Conservation (phyloP, 2,329 filamentous ascomycete species). For the Xylariaceae sp. region DNA sequence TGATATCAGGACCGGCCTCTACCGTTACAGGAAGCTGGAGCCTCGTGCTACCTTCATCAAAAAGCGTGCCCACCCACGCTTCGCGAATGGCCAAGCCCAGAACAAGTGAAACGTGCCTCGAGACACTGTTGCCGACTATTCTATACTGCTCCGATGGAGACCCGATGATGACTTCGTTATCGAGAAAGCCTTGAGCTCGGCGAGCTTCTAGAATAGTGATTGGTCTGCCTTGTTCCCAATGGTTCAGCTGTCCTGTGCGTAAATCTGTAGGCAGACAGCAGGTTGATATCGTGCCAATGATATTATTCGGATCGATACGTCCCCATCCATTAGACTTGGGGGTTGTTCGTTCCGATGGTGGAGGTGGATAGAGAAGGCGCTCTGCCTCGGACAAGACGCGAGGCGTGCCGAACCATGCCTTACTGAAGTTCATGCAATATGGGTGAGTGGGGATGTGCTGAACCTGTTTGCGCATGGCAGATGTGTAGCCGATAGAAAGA, state of each 20-base stretch:
- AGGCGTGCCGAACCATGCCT: slow-evolving; percentile 37
- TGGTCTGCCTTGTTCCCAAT: slow-evolving; percentile 62
- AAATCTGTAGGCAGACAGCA: slow-evolving; percentile 46
- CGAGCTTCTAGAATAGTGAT: slow-evolving; percentile 64
- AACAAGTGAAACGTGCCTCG: slow-evolving; percentile 62
- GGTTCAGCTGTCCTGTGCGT: slow-evolving; percentile 52
- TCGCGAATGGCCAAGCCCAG: slow-evolving; percentile 62
- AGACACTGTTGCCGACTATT: slow-evolving; percentile 74
- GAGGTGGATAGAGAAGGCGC: slow-evolving; percentile 19
- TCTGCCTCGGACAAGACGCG: slow-evolving; percentile 7
- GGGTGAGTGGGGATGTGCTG: slow-evolving; percentile 57
- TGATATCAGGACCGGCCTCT: no score
- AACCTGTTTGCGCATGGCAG: slow-evolving; percentile 43
- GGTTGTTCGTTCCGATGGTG: slow-evolving; percentile 4
- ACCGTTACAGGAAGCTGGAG: no score
- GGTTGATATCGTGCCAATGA: slow-evolving; percentile 65
- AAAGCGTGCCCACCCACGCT: slow-evolving; percentile 45
- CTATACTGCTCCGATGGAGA: slow-evolving; percentile 51
- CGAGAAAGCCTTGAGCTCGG: slow-evolving; percentile 65
- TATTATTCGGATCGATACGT: slow-evolving; percentile 46
- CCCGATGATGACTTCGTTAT: slow-evolving; percentile 68
- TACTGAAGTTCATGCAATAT: slow-evolving; percentile 48
- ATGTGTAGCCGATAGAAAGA: slow-evolving; percentile 38
- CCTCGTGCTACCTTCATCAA: slow-evolving; percentile 5
- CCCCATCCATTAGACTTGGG: slow-evolving; percentile 43